Base-by-base conservation (phyloP, 192 early-diverging fungal species). In the Gigaspora rosea region DNA sequence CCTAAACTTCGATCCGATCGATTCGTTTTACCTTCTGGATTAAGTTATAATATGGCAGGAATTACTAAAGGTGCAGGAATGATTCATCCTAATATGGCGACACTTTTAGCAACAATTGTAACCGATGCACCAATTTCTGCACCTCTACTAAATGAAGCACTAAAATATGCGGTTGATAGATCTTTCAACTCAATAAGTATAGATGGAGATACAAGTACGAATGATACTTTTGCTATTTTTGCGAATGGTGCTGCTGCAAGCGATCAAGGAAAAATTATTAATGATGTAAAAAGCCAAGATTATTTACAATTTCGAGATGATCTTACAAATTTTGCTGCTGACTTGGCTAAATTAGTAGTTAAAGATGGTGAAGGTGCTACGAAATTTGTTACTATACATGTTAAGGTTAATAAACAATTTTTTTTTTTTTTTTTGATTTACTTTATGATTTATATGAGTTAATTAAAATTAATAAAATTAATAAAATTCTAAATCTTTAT, bases 1-100 rank as follows among this genome's bases (percentile, higher is more conserved):
- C 95, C 97, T 16, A 99, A 99, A 78, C 83, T 97, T 54, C 78
- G 87, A n/a, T 93, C 92, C 36, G 82, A 85, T 48, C 74, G 85
- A 51, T 87, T 85, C 74, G 73, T 64, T 7, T 66, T 91, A 36
- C 83, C 90, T 0, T 79, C 80, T 20, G 87, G 85, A 16, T 71
- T 78, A 12, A 71, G 78, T 8, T 95, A 91, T 71, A 81, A 90
- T n/a, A 91, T 98, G 88, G 95, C 96, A 0, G 97, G 97, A 18
- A 96, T 96, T 82, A 90, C 91, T 22, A 98, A 98, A 85, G 97
- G 97, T 49, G 97, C 97, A 6, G 97, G 97, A 11, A 97, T 97
- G 97, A 97, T 98, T 70, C 97, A 98, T 80, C 97, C 97, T 12
- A 95, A 97, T 83, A 98, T 98, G 97, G 97, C 96, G 15, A 98